Conservation (phyloP, 148 eudicot species). For the Bassia scoparia region DNA sequence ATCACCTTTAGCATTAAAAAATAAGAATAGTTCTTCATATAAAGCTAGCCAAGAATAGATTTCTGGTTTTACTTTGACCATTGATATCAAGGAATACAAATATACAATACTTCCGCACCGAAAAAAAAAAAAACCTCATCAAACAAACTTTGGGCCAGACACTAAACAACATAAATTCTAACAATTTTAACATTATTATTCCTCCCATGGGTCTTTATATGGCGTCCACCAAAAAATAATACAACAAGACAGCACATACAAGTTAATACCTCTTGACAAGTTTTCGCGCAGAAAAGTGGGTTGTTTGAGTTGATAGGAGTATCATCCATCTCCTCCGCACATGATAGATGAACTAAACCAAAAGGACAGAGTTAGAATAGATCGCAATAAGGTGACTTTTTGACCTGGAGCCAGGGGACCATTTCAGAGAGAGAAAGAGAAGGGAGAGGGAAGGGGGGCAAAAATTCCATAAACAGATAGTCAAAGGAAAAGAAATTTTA, state of each 20-base stretch:
- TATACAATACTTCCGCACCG: neutral
- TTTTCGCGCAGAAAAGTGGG: conserved; percentile 61
- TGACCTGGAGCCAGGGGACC: neutral
- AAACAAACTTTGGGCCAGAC: too few species aligned
- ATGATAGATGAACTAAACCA: conserved; percentile 62
- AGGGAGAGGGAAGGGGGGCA: too few species aligned
- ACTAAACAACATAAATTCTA: neutral
- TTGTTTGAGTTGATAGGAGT: conserved; percentile 29
- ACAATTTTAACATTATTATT: too few species aligned
- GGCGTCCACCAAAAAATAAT: neutral
- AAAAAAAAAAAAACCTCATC: too few species aligned
- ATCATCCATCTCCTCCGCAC: conserved; percentile 49
- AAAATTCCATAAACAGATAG: neutral
- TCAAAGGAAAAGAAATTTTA: conserved; percentile 25
- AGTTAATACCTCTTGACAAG: conserved; percentile 73
- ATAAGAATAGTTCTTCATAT: neutral
- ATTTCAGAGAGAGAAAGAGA: too few species aligned
- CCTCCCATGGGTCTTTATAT: too few species aligned
- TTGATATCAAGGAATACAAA: neutral
- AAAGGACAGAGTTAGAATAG: conserved; percentile 13
- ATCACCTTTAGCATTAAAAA: neutral
- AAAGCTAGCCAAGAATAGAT: neutral
- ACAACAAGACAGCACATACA: neutral
- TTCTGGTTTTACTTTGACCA: neutral
- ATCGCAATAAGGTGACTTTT: neutral